A percentile compares a stretch with the other conserved stretches of the same genome.
Evolutionary conservation across 768 basidiomycete genomes (phyloP).

Genomic region (Agrocybe praecox): DNA sequence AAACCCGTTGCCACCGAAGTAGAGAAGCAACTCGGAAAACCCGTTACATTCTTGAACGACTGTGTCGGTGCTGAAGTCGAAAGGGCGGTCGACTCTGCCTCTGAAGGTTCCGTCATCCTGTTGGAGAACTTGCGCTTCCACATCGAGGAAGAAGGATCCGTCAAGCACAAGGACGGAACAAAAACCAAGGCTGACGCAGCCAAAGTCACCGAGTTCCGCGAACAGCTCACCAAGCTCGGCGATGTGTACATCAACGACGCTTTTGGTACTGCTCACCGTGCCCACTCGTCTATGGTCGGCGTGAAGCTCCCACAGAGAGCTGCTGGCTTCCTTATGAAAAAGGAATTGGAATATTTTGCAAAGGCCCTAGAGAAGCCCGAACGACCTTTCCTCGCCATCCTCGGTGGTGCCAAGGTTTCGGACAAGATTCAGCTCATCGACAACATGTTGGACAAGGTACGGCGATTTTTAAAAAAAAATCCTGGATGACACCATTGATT

Average conservation of each 20-base stretch:
- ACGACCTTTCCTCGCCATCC: conserved; percentile 95
- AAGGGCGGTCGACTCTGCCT: conserved; percentile 67
- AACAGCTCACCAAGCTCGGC: conserved; percentile 86
- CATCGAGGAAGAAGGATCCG: conserved; percentile 95
- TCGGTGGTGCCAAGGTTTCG: conserved; percentile 98
- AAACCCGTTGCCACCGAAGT: conserved; percentile 85
- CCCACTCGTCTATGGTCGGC: conserved; percentile 99
- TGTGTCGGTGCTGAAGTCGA: conserved; percentile 89
- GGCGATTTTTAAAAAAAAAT: conserved; percentile 8
- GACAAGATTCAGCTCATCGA: conserved; percentile 99
- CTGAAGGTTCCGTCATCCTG: conserved; percentile 75
- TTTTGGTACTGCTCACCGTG: conserved; percentile 97
- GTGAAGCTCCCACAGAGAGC: conserved; percentile 91
- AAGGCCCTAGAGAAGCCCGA: conserved; percentile 96
- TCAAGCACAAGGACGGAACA: conserved; percentile 90
- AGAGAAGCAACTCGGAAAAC: conserved; percentile 66
- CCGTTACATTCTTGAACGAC: conserved; percentile 82
- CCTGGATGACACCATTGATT: neutral
- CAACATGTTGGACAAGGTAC: conserved; percentile 96
- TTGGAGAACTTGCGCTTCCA: conserved; percentile 99
- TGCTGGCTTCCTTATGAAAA: conserved; percentile 96
- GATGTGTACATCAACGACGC: conserved; percentile 99
- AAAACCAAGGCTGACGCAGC: conserved; percentile 93
- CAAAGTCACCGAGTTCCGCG: conserved; percentile 81
- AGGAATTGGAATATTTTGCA: conserved; percentile 98